Evolutionary conservation across 2,329 filamentous ascomycete species (phyloP).

Genomic region (Coniochaeta sp.): DNA sequence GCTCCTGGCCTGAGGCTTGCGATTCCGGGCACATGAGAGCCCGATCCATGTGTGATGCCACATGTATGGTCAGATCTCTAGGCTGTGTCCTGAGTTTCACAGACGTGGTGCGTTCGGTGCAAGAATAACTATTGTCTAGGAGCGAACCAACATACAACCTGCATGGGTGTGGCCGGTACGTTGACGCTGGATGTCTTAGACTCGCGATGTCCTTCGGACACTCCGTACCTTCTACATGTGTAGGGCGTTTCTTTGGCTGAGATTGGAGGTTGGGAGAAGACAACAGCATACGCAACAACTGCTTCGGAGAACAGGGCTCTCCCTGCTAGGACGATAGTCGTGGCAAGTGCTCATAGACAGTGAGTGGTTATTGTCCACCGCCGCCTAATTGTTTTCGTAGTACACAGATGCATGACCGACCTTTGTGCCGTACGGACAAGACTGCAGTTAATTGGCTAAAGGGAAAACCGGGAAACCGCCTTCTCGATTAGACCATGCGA

Average conservation of each 20-base stretch:
- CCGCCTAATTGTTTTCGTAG: not conserved
- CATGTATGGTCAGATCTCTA: constrained; percentile 1
- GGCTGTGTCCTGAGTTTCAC: not conserved
- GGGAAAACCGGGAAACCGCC: too few species aligned
- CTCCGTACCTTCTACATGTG: not conserved
- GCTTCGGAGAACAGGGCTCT: not conserved
- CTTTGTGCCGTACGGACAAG: not conserved
- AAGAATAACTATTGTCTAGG: not conserved
- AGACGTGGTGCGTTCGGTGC: not conserved
- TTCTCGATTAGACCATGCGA: too few species aligned
- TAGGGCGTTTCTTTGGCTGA: not conserved
- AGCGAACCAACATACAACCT: not conserved
- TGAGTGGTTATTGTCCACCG: not conserved
- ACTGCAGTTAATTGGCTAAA: not conserved
- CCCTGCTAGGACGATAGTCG: not conserved
- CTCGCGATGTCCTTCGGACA: not conserved
- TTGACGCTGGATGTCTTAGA: not conserved
- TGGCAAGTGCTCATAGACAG: not conserved
- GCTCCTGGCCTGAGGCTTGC: too few species aligned
- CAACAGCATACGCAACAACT: not conserved
- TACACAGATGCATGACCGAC: not conserved
- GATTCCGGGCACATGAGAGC: not conserved
- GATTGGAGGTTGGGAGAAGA: not conserved
- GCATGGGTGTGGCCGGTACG: not conserved
- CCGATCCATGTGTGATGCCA: not conserved